A percentile compares a stretch with the other conserved stretches of the same genome.
Evolutionary conservation across 1,284 basidiomycete species (phyloP).

Genomic region (Sanghuangporus weigelae): DNA sequence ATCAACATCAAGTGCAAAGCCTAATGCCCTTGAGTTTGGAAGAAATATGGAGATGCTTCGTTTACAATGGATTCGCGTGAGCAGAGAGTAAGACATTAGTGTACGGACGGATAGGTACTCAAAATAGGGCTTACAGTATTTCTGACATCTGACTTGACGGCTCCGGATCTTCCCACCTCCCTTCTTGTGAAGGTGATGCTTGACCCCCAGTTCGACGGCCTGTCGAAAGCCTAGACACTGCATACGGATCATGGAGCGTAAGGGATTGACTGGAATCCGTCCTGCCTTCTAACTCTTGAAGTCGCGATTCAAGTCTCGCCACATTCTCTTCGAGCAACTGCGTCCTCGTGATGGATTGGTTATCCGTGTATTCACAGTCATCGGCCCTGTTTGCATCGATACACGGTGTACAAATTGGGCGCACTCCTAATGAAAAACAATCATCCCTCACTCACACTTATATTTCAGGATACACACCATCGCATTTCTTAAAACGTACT

Average conservation of each 20-base stretch:
- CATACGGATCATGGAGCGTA: conserved; percentile 30
- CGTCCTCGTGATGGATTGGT: conserved; percentile 29
- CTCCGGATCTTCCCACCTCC: conserved; percentile 20
- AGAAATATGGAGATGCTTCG: conserved; percentile 22
- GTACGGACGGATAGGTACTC: neutral
- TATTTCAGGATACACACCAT: conserved; percentile 26
- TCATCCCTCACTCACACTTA: neutral
- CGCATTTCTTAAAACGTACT: conserved; percentile 32
- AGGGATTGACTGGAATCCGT: conserved; percentile 23
- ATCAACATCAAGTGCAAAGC: conserved; percentile 29
- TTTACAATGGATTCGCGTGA: neutral
- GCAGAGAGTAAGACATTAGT: neutral
- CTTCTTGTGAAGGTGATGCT: neutral
- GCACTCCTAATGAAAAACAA: conserved; percentile 2
- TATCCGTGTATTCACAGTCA: conserved; percentile 40
- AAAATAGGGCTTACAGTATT: conserved; percentile 18
- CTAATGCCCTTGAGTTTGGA: conserved; percentile 24
- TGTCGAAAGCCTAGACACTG: neutral
- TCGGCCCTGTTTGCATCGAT: conserved; percentile 28
- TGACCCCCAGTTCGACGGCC: neutral
- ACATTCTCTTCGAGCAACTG: conserved; percentile 36
- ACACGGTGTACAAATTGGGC: conserved; percentile 36
- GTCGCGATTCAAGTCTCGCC: conserved; percentile 29
- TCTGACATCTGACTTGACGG: conserved; percentile 19
- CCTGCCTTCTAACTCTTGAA: conserved; percentile 35